phyloP scores from a whole-genome alignment of 768 basidiomycete genomes.

The Naganishia antarctica region DNA sequence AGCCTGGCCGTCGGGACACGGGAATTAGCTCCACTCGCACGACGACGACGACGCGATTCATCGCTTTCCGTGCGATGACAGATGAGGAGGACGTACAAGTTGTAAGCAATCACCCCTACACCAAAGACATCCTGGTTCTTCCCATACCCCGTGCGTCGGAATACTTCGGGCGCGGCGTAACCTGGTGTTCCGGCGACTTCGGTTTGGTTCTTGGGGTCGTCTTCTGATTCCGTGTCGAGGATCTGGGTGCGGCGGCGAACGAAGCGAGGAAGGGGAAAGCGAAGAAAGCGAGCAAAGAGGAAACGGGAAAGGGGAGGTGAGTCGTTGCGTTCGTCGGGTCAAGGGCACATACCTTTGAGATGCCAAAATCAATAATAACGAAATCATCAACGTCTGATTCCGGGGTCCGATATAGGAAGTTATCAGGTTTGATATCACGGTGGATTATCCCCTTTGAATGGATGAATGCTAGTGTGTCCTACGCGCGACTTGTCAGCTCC shows the following conservation, averaged over 20 bases:
- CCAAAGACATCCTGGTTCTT: conserved; percentile 38
- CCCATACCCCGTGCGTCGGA: conserved; percentile 32
- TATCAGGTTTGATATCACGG: conserved; percentile 30
- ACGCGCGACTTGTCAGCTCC: too few relatives aligned
- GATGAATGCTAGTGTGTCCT: conserved; percentile 26
- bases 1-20: conserved; percentile 16
- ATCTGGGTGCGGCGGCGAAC: conserved; percentile 20
- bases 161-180: conserved; percentile 37
- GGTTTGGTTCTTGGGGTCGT: conserved; percentile 29
- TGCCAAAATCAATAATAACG: conserved; percentile 37
- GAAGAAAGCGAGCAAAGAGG: too few relatives aligned
- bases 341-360: conserved; percentile 35
- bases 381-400: conserved; percentile 32
- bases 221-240: conserved; percentile 25
- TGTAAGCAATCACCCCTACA: conserved; percentile 35
- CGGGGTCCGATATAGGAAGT: conserved; percentile 27
- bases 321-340: too few relatives aligned
- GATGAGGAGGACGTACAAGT: conserved; percentile 29
- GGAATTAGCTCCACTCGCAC: too few relatives aligned
- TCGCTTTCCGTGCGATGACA: neutral
- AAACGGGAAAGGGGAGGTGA: too few relatives aligned
- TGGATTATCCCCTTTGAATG: conserved; percentile 27
- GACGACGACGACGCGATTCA: too few relatives aligned
- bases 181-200: conserved; percentile 36
- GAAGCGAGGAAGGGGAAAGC: neutral